Evolutionary conservation across 768 basidiomycete genomes (phyloP).

Genomic region (Termitomyces sp.): DNA sequence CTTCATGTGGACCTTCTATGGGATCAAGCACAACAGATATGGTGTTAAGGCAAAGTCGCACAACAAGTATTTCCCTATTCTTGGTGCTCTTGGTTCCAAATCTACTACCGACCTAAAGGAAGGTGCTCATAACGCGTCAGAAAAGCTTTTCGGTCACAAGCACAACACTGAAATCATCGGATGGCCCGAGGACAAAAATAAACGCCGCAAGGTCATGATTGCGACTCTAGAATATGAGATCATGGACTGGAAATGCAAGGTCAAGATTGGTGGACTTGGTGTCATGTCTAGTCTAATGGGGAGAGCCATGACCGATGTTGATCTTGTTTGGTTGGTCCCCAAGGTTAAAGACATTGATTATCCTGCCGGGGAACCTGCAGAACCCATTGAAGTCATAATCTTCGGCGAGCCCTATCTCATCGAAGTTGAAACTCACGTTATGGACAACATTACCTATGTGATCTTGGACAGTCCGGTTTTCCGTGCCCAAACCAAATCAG

Average conservation of each 20-base stretch:
- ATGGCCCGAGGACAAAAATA: slow-evolving; percentile 94
- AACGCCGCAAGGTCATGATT: slow-evolving; percentile 88
- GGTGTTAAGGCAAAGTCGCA: slow-evolving; percentile 73
- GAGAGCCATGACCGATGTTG: slow-evolving; percentile 97
- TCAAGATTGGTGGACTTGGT: slow-evolving; percentile 96
- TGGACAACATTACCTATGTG: slow-evolving; percentile 96
- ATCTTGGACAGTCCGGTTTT: slow-evolving; percentile 95
- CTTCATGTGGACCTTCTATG: slow-evolving; percentile 97
- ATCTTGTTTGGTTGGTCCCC: slow-evolving; percentile 89
- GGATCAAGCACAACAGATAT: slow-evolving; percentile 91
- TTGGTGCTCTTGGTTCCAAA: slow-evolving; percentile 60
- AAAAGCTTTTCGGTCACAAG: slow-evolving; percentile 72
- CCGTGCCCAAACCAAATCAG: slow-evolving; percentile 93
- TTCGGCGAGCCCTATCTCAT: slow-evolving; percentile 95
- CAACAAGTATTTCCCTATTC: slow-evolving; percentile 86
- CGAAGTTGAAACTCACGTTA: slow-evolving; percentile 88
- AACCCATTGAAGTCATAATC: slow-evolving; percentile 94
- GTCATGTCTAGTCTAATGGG: slow-evolving; percentile 99
- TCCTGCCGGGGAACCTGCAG: slow-evolving; percentile 85
- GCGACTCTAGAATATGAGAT: slow-evolving; percentile 94
- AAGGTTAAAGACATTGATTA: slow-evolving; percentile 96
- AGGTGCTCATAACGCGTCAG: slow-evolving; percentile 47
- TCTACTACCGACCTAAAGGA: slow-evolving; percentile 75
- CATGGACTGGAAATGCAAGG: slow-evolving; percentile 96
- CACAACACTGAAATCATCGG: slow-evolving; percentile 75